Base-by-base conservation (phyloP, 2,329 filamentous ascomycete genomes). In the Sporothrix phasma region DNA sequence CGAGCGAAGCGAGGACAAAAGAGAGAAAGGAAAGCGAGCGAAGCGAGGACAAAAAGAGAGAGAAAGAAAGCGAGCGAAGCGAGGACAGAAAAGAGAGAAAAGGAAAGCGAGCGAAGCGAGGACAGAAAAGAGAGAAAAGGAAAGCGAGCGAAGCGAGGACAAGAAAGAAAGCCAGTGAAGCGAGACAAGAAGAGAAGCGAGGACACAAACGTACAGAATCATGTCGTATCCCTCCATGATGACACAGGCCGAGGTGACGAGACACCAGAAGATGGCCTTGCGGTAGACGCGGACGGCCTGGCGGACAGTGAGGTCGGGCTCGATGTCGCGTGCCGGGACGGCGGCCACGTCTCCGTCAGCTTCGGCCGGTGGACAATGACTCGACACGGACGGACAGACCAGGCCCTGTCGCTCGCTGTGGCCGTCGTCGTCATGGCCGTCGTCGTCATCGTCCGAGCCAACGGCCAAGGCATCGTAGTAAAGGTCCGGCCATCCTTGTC, bases 221-320 rank as follows among this genome's bases (percentile, higher is more conserved):
- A 67, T 69, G 17, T 71, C 69, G 64, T 70, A 70, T 29, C 69
- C 69, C 54, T 71, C 69, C 68, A 69, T 69, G 41, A 70, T 66
- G 7, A 70, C 65, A 15, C 66, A 66, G 29, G 66, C 61, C 3
- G 67, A 68, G 2, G 65, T 62, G 3, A 68, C 64, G n/a, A 69
- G 46, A 45, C 67, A 66, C 62, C 65, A 68, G 43, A 62, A 56
- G 15, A 64, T 45, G 26, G 69, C 69, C 61, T 64, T 67, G 43
- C 64, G 69, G 60, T 69, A 67, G 13, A 56, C 24, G n/a, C 61
- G 62, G 22, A 69, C 17, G 22, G 69, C 68, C 34, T 75, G 67
- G 67, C 39, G 15, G 17, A 67, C 22, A 6, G 66, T 71, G 8
- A 70, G 63, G 8, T 43, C 51, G 39, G 64, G 64, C 26, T 67